Conservation (phyloP, 2,329 filamentous ascomycete genomes). For the Pezicula rhizophila region DNA sequence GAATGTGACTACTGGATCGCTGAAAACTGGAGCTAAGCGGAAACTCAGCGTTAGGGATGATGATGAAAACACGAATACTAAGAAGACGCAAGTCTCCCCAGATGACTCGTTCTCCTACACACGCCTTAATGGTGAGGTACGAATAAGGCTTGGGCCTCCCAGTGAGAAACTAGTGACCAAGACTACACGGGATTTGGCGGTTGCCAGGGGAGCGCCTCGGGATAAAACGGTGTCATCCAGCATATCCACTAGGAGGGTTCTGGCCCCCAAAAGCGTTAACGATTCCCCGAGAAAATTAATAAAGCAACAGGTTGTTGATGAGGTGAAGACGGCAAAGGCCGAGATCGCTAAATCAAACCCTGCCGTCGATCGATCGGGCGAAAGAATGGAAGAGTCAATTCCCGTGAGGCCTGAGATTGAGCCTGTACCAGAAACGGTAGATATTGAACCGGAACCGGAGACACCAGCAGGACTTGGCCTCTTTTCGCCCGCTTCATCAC, state of each 20-base stretch:
- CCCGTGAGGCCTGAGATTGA: constrained; percentile 7
- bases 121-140: constrained; percentile 25
- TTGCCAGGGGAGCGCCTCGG: constrained; percentile 15
- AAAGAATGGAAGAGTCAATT: constrained; percentile 11
- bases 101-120: constrained; percentile 21
- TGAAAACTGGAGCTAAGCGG: constrained; percentile 49
- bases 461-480: constrained; percentile 35
- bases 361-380: constrained; percentile 11
- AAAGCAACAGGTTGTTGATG: constrained; percentile 30
- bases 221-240: constrained; percentile 9
- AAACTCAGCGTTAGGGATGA: constrained; percentile 53
- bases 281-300: constrained; percentile 49
- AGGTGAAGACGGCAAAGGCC: constrained; percentile 34
- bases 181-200: constrained; percentile 17
- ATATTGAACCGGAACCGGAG: constrained; percentile 26
- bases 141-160: constrained; percentile 5
- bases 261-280: constrained; percentile 47
- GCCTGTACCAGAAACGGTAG: constrained; percentile 4
- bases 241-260: constrained; percentile 19
- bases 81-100: constrained; percentile 21
- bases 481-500: constrained; percentile 44
- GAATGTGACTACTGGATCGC: constrained; percentile 18
- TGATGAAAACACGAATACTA: constrained; percentile 32
- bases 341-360: constrained; percentile 21
- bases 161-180: constrained; percentile 13